phyloP scores from a whole-genome alignment of 2,329 filamentous ascomycete species.

The Calonectria hawksworthii region DNA sequence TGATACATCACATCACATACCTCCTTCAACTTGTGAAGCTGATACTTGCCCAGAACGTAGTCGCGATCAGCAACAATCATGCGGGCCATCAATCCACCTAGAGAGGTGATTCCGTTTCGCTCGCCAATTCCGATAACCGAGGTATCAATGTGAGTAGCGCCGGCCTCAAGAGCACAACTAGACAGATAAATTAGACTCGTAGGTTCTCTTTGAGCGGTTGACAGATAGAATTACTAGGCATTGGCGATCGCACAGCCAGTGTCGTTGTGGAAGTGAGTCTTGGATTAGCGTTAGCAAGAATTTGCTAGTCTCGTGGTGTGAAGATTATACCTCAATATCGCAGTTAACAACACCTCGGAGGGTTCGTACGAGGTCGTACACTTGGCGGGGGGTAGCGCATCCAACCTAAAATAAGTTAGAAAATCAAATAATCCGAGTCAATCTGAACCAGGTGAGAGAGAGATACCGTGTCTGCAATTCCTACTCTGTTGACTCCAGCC shows the following conservation, averaged over 20 bases:
- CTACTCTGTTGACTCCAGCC: neutral
- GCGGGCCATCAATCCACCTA: conserved; percentile 48
- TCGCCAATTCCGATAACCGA: conserved; percentile 84
- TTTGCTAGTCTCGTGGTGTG: too few species aligned
- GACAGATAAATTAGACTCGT: too few species aligned
- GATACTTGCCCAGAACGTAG: conserved; percentile 90
- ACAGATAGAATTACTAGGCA: too few species aligned
- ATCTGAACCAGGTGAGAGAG: too few species aligned
- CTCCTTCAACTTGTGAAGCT: conserved; percentile 91
- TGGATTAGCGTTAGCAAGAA: too few species aligned
- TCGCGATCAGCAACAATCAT: conserved; percentile 69
- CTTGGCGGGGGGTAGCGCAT: conserved; percentile 85
- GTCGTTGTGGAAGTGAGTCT: conserved; percentile 83
- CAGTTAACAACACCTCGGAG: conserved; percentile 74
- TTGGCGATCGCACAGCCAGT: conserved; percentile 87
- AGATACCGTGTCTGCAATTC: too few species aligned
- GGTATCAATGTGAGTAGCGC: conserved; percentile 86
- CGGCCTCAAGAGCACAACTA: conserved; percentile 88
- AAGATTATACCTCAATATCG: conserved; percentile 80
- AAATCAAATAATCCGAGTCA: too few species aligned
- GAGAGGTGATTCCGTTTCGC: conserved; percentile 77
- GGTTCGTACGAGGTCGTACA: conserved; percentile 89
- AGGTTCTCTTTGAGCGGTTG: too few species aligned
- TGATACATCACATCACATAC: too few species aligned
- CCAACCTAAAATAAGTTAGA: too few species aligned